Conservation (phyloP, 2,329 filamentous ascomycete genomes). For the Fusarium sororula region DNA sequence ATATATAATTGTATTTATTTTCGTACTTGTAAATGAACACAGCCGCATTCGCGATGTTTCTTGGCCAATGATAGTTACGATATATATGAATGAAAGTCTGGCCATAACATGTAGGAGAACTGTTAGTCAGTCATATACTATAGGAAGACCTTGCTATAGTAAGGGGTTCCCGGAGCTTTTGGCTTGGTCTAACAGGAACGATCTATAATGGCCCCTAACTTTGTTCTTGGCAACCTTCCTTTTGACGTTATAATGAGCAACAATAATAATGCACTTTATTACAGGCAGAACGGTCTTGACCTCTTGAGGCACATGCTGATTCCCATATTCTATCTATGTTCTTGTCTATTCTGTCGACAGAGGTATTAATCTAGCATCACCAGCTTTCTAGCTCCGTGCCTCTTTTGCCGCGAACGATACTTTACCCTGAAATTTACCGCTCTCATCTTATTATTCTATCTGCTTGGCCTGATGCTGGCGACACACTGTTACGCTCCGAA, state of each 20-base stretch:
- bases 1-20: not conserved
- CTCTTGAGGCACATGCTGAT: not conserved
- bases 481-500: not conserved
- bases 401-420: not conserved
- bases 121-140: too few relatives aligned
- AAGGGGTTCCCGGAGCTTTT: too few relatives aligned
- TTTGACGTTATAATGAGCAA: not conserved
- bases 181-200: not conserved
- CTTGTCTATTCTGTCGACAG: not conserved
- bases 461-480: not conserved
- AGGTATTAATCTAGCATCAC: not conserved
- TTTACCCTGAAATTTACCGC: not conserved
- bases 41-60: not conserved
- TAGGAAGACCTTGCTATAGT: too few relatives aligned
- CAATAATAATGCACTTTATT: not conserved
- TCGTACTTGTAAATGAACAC: accelerated
- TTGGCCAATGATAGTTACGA: not conserved
- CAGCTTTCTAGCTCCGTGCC: not conserved
- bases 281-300: not conserved
- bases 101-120: not conserved
- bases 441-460: not conserved
- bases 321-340: not conserved
- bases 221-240: not conserved
- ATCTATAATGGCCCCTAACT: not conserved
- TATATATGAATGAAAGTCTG: too few relatives aligned